Evolutionary conservation across 2,329 filamentous ascomycete genomes (phyloP), one percentile per base, ranked within the genome.

Genomic region (Aspergillus brunneoviolaceus): DNA sequence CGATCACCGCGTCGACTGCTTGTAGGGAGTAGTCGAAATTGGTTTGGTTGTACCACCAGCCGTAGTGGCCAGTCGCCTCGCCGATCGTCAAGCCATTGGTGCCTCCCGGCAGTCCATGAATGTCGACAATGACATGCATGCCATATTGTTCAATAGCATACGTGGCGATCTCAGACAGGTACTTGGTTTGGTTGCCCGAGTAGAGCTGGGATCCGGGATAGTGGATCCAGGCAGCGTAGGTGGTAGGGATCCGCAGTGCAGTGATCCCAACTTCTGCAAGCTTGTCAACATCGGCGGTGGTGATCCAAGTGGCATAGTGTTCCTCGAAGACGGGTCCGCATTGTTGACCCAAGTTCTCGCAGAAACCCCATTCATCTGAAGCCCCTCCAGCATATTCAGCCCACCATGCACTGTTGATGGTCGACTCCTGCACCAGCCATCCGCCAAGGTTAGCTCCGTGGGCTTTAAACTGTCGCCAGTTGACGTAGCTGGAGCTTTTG

Each of bases 81-180:
- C 65, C 69, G 27, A 69, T 65, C n/a, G 61, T 59, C 4, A 69
- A 54, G 1, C 66, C 66, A 25, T 69, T 68, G 1, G 59, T 63
- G 1, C 68, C 67, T 19, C 67, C 67, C 1, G 66, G 67, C 3
- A 70, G 58, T 3, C 63, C 67, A 42, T 69, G 67, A 4, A 70
- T 57, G 11, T 67, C 67, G 49, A 70, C 27, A 12, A 69, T 57
- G 23, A 70, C 53, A 19, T 66, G 67, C 69, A 70, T 70, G 25
- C 39, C 56, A 39, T 70, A 57, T 39, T 60, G 59, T 3, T 59
- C 50, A 42, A 69, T 69, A 1, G 69, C 67, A 42, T 70, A 62
- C 3, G 59, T 60, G 4, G 67, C 62, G 21, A 70, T 68, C 2
- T 58, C 53, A 27, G 57, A 62, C 5, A 70, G 61, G 51, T 67